Percentiles rank a stretch among this genome's conserved stretches.
These are phyloP conservation scores for Trypanosomatidae sp. DNA, from an alignment of 208 protist genomes.

Conservation along the genomic window DNA sequence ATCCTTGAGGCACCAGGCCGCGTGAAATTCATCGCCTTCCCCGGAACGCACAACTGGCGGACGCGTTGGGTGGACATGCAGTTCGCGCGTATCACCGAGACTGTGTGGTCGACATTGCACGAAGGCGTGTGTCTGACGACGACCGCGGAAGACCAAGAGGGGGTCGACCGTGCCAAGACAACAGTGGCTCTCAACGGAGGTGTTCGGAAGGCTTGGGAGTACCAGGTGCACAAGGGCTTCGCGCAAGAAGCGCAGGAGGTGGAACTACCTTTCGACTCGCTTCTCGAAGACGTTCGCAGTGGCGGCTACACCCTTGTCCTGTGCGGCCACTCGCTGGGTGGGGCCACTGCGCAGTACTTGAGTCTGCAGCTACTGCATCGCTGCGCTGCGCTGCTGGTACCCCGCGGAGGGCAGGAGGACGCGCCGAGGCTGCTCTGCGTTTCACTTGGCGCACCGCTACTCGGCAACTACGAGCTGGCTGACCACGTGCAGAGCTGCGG, in stretches of 20 bases:
- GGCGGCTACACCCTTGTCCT: constrained; percentile 71
- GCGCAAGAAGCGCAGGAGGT: constrained; percentile 55
- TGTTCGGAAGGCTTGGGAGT: constrained; percentile 50
- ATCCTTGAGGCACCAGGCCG: constrained; percentile 67
- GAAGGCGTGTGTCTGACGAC: constrained; percentile 27
- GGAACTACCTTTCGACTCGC: constrained; percentile 39
- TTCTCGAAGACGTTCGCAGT: constrained; percentile 46
- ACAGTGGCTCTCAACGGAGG: constrained; percentile 35
- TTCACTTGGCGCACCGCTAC: constrained; percentile 66
- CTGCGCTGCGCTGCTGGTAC: constrained; percentile 22
- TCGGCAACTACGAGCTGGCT: constrained; percentile 69
- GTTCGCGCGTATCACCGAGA: constrained; percentile 30
- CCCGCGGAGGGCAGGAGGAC: constrained; percentile 18
- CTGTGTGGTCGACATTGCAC: constrained; percentile 41
- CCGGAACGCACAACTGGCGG: constrained; percentile 82
- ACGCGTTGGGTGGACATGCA: constrained; percentile 53
- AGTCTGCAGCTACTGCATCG: constrained; percentile 52
- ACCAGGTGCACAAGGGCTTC: constrained; percentile 67
- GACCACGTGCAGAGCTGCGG: constrained; percentile 51
- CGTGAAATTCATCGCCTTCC: constrained; percentile 77
- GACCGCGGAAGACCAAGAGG: background rate
- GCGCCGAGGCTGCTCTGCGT: constrained; percentile 53
- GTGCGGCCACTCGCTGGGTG: constrained; percentile 81
- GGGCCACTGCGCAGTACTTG: constrained; percentile 65
- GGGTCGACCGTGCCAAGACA: background rate